A percentile compares a stretch with the other conserved stretches of the same genome.
phyloP scores from a whole-genome alignment of 805 yeast genomes.

The Wickerhamomyces kurtzmanii region DNA sequence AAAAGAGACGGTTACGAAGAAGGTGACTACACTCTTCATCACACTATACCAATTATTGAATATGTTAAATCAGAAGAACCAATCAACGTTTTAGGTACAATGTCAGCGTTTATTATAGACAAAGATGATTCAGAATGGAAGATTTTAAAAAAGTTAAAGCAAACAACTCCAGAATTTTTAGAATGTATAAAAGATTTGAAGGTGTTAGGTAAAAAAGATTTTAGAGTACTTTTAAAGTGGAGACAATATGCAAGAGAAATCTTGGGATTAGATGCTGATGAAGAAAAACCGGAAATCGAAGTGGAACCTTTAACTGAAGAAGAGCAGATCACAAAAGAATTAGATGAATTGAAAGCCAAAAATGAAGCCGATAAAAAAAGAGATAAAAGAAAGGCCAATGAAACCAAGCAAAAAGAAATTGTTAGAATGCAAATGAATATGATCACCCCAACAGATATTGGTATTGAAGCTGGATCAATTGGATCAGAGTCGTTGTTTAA shows the following conservation, averaged over 20 bases:
- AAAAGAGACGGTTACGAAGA: slow-evolving; percentile 96
- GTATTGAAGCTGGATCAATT: slow-evolving; percentile 80
- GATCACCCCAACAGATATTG: slow-evolving; percentile 87
- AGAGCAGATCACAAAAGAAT: slow-evolving; percentile 79
- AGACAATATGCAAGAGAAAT: slow-evolving; percentile 77
- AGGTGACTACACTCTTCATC: slow-evolving; percentile 69
- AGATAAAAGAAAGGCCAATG: slow-evolving; percentile 76
- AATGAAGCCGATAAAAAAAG: slow-evolving; percentile 64
- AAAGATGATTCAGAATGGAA: slow-evolving; percentile 61
- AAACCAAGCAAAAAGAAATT: slow-evolving; percentile 77
- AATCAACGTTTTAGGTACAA: slow-evolving; percentile 68
- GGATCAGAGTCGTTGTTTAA: slow-evolving; percentile 79
- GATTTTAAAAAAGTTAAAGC: slow-evolving; percentile 57
- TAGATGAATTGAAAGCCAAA: slow-evolving; percentile 61
- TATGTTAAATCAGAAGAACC: slow-evolving; percentile 80
- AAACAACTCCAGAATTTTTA: slow-evolving; percentile 68
- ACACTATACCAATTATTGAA: slow-evolving; percentile 66
- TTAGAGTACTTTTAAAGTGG: slow-evolving; percentile 77
- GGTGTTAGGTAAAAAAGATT: slow-evolving; percentile 91
- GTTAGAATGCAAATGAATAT: slow-evolving; percentile 92
- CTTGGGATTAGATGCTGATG: slow-evolving; percentile 53
- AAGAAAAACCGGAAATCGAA: slow-evolving; percentile 43
- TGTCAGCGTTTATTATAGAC: slow-evolving; percentile 55
- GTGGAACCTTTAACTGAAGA: slow-evolving; percentile 76
- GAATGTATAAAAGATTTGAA: slow-evolving; percentile 87